These are phyloP conservation scores for Biscogniauxia mediterranea DNA, from an alignment of 2,329 filamentous ascomycete species.

Conservation along the genomic window DNA sequence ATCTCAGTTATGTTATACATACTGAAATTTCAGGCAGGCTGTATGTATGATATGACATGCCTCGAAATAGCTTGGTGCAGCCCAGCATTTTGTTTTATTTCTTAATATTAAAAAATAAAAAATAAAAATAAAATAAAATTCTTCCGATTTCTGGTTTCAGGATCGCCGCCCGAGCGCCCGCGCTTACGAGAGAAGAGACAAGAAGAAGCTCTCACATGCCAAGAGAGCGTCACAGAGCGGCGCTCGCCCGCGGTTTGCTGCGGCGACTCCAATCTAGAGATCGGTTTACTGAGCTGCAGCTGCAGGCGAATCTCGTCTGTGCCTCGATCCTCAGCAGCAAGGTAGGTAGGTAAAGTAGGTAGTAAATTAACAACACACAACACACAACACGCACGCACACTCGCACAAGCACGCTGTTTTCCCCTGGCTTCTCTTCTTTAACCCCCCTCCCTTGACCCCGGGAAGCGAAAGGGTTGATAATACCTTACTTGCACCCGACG, in stretches of 20 bases:
- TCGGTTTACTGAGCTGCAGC: constrained; percentile 11
- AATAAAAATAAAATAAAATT: too few relatives aligned
- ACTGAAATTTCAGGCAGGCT: neutral
- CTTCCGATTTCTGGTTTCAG: too few relatives aligned
- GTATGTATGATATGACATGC: neutral
- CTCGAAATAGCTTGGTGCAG: neutral
- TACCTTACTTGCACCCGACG: constrained; percentile 10
- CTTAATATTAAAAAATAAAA: too few relatives aligned
- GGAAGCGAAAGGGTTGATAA: constrained; percentile 1
- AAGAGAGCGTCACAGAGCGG: neutral
- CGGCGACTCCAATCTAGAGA: constrained; percentile 16
- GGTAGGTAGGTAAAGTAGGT: neutral
- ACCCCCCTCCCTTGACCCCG: neutral
- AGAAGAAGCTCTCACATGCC: too few relatives aligned
- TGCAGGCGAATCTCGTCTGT: constrained; percentile 20
- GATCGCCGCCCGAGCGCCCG: too few relatives aligned
- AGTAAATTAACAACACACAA: neutral
- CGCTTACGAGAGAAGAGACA: too few relatives aligned
- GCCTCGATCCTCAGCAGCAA: constrained; percentile 9
- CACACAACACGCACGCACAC: neutral
- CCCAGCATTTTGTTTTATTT: constrained; percentile 1
- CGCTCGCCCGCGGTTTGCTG: constrained; percentile 5
- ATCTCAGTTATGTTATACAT: neutral
- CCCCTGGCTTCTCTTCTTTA: neutral
- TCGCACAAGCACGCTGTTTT: neutral